Evolutionary conservation across 352 stramenopile genomes (phyloP), one percentile per base, ranked within the genome.

Genomic region (Phytophthora nicotianae): DNA sequence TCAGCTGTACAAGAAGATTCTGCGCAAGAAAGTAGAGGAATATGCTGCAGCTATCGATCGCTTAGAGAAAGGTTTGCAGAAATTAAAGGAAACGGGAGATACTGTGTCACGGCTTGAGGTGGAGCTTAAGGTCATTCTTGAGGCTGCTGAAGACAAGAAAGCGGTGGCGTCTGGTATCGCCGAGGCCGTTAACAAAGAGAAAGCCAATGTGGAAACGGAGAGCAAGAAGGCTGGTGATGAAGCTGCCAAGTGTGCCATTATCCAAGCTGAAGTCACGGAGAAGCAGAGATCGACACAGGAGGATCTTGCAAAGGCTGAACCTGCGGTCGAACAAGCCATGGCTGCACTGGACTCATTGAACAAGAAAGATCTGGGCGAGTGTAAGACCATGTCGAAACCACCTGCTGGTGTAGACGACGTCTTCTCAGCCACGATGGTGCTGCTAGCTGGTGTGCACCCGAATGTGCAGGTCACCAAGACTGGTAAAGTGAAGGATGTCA

Each of bases 371-470:
- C 75, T 98, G 2, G 93, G 92, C 43, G 93, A 98, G 58, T 98
- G 94, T 81, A 98, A 98, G 65, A 98, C 94, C 16, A 98, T 98
- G 96, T 90, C 83, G 40, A 98, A 98, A 63, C 95, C 95, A 35
- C 96, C 96, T 16, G 75, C 84, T 16, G 95, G 95, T 55, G 92
- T 98, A 23, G 96, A 98, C 62, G 96, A 98, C 50, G 91, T 98
- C 58, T 98, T 98, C 37, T 88, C 79, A 9, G 88, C 88, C 6
- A 95, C 86, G 7, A 98, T 98, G 95, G 89, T 97, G 29, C 77
- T 98, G 21, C 79, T 98, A 37, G 93, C 97, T 13, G 94, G 93
- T 42, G 94, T 99, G 24, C 93, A 98, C 51, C 94, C 96, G 3
- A 97, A 96, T 51, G 80, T 99, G 4, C 80, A 97, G 54, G 74